Conservation (phyloP, 2,329 filamentous ascomycete species). For the Xylaria sp. region DNA sequence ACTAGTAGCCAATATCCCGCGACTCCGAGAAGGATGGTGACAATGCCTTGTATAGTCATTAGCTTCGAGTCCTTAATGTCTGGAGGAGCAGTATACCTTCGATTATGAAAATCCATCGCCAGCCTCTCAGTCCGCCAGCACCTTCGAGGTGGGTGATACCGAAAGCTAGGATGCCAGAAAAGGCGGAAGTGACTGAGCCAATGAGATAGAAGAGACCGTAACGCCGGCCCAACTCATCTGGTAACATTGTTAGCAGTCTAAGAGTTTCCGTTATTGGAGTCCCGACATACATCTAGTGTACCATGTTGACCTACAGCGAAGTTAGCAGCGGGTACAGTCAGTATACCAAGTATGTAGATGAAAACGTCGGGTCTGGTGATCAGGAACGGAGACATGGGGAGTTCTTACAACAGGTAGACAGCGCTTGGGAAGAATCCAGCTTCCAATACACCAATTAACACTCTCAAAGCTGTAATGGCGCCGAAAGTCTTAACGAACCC, state of each 20-base stretch:
- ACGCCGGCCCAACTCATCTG: conserved; percentile 75
- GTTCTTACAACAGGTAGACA: conserved; percentile 72
- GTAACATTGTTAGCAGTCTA: conserved; percentile 14
- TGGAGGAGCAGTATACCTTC: conserved; percentile 53
- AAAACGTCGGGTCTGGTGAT: not conserved
- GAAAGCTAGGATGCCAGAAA: conserved; percentile 75
- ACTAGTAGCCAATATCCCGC: conserved; percentile 58
- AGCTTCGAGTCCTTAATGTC: conserved; percentile 4
- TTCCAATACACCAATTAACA: conserved; percentile 72
- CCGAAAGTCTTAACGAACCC: conserved; percentile 67
- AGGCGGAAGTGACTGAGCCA: conserved; percentile 73
- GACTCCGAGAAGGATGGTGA: conserved; percentile 63
- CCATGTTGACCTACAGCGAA: conserved; percentile 64
- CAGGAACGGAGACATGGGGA: not conserved
- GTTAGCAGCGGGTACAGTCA: not conserved
- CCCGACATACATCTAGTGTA: conserved; percentile 69
- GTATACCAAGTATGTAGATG: not conserved
- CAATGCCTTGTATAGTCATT: conserved; percentile 55
- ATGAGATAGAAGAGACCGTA: conserved; percentile 77
- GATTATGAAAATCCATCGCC: conserved; percentile 75
- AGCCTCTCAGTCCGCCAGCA: conserved; percentile 64
- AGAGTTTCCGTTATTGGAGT: conserved; percentile 1
- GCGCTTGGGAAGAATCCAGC: conserved; percentile 78
- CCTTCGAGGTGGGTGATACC: conserved; percentile 75
- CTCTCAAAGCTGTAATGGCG: conserved; percentile 64